Evolutionary conservation across 2,329 filamentous ascomycete species (phyloP), one percentile per base, ranked within the genome.

Genomic region (Pseudopyricularia javanii): DNA sequence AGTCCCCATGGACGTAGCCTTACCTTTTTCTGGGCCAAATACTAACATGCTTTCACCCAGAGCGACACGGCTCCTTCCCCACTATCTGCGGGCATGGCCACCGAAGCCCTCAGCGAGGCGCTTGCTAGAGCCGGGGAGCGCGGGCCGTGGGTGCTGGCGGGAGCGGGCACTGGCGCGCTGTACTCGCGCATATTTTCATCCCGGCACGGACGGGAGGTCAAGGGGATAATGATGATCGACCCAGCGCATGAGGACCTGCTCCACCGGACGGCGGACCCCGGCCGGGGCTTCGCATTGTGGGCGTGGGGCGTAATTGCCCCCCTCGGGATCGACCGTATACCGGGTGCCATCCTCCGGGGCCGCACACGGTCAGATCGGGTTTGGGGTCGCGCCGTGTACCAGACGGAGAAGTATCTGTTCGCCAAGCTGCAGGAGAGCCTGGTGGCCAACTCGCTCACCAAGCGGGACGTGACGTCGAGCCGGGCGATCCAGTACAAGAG

Each of bases 61-160:
- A 82, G 79, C 48, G 93, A 98, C 68, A 91, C 93, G 53, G 90
- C 91, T 0, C 93, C 93, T 2, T 96, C 91, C 6, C 93, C 93
- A 0, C 84, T 95, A 60, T 95, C 88, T 5, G 91, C 89, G 4
- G 90, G 91, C 45, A 95, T 96, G 80, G 85, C 87, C n/a, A 84
- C 88, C 5, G 90, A 95, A 62, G 88, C 84, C 0, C 74, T 97
- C 26, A 91, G 88, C 45, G 91, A 97, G 70, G 88, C 90, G 3
- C 77, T 98, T 6, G 83, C 85, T 2, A 74, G 81, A 40, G 82
- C 86, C 3, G 90, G 85, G 26, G 93, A 97, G 69, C 75, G 82
- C 49, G 91, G 91, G 0, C 91, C 93, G 0, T 98, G 88, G 86
- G 77, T 98, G 28, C 74, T 96, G 5, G 85, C 90, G 34, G 90